A percentile compares a stretch with the other conserved stretches of the same genome.
These are phyloP conservation scores for Oxytropis ochrocephala DNA, from an alignment of 306 rosid genomes.

Conservation along the genomic window DNA sequence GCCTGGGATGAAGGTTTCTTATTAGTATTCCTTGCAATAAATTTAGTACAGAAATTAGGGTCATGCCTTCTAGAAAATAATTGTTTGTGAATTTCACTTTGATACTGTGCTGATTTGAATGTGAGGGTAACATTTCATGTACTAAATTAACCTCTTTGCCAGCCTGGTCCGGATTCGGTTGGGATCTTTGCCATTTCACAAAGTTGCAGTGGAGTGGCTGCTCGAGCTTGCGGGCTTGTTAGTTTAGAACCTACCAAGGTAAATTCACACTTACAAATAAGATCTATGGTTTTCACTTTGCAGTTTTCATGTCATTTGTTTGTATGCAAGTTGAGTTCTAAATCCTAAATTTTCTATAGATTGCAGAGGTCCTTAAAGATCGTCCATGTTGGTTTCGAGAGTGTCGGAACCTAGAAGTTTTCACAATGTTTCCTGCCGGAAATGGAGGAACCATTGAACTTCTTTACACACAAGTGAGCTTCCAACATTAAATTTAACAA, in stretches of 20 bases:
- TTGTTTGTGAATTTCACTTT: background rate
- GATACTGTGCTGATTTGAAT: background rate
- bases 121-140: background rate
- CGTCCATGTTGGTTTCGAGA: conserved; percentile 98
- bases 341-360: conserved; percentile 33
- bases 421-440: conserved; percentile 90
- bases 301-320: background rate
- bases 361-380: conserved; percentile 98
- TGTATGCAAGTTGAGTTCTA: background rate
- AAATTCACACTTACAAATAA: background rate
- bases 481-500: background rate
- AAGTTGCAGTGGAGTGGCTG: conserved; percentile 98
- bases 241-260: conserved; percentile 94
- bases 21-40: background rate
- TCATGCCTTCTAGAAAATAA: background rate
- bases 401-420: conserved; percentile 95
- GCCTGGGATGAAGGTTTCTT: conserved; percentile 99
- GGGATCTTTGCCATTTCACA: conserved; percentile 99
- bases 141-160: background rate
- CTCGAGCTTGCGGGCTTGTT: conserved; percentile 98
- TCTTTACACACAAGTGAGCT: conserved; percentile 77
- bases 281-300: background rate
- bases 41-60: background rate
- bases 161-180: conserved; percentile 99
- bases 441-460: conserved; percentile 94